Evolutionary conservation across 768 basidiomycete species (phyloP).

Genomic region (Cantharellus anzutake): DNA sequence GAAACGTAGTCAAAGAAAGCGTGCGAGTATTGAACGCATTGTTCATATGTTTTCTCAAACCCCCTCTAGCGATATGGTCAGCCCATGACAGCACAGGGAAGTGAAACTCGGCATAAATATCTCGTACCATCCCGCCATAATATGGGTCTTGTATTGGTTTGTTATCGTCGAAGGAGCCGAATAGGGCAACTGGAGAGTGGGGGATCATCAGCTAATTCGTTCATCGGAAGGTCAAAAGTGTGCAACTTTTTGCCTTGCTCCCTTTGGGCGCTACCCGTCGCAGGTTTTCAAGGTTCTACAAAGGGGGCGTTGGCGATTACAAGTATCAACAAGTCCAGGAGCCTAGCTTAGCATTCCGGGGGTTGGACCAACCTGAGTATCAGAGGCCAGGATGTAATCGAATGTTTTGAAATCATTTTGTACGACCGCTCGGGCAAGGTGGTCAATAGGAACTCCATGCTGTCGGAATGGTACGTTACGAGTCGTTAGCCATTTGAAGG

Average conservation of each 20-base stretch:
- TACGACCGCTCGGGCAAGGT: slow-evolving; percentile 4
- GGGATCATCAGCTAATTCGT: neutral
- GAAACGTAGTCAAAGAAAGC: slow-evolving; percentile 1
- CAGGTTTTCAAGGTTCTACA: slow-evolving; percentile 8
- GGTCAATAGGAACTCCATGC: slow-evolving; percentile 8
- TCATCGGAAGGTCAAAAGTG: neutral
- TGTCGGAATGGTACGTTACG: neutral
- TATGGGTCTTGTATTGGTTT: slow-evolving; percentile 8
- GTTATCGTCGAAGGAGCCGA: slow-evolving; percentile 8
- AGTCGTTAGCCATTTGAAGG: neutral
- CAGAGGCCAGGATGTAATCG: slow-evolving; percentile 9
- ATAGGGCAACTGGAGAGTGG: slow-evolving; percentile 4
- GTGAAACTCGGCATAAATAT: neutral
- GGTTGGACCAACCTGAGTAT: slow-evolving; percentile 5
- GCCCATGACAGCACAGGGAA: neutral
- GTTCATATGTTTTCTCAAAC: slow-evolving; percentile 8
- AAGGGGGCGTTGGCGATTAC: neutral
- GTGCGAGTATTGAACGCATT: slow-evolving; percentile 8
- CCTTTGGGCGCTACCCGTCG: slow-evolving; percentile 7
- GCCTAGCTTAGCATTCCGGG: neutral
- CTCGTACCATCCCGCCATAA: slow-evolving; percentile 4
- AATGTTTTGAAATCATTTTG: slow-evolving; percentile 6
- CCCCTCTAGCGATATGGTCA: neutral
- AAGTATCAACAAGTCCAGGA: neutral
- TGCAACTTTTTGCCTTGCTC: slow-evolving; percentile 4